Conservation (phyloP, 805 yeast species). For the Sugiyamaella valdiviana region DNA sequence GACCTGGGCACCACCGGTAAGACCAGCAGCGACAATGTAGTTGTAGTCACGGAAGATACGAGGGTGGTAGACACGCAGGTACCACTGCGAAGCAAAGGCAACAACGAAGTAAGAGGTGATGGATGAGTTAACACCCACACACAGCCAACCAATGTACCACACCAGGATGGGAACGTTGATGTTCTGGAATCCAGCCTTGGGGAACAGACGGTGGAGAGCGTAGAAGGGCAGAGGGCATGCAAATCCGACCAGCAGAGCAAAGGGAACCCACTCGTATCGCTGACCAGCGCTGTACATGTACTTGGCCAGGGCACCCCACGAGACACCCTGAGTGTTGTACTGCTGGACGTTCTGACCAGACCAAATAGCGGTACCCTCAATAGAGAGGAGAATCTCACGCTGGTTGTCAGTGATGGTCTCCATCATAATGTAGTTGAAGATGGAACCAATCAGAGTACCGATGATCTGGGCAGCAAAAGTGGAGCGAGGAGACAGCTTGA, state of each 20-base stretch:
- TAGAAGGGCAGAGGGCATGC: slow-evolving; percentile 31
- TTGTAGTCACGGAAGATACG: slow-evolving; percentile 50
- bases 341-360: slow-evolving; percentile 35
- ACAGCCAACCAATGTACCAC: slow-evolving; percentile 33
- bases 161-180: slow-evolving; percentile 27
- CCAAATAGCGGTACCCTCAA: slow-evolving; percentile 33
- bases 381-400: slow-evolving; percentile 25
- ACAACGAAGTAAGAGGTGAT: slow-evolving; percentile 30
- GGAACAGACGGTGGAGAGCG: slow-evolving; percentile 26
- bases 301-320: slow-evolving; percentile 35
- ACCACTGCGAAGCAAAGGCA: slow-evolving; percentile 42
- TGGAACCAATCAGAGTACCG: slow-evolving; percentile 25
- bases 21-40: slow-evolving; percentile 43
- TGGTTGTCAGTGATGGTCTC: slow-evolving; percentile 30
- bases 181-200: slow-evolving; percentile 28
- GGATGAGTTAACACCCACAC: slow-evolving; percentile 31
- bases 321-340: slow-evolving; percentile 34
- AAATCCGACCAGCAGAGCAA: slow-evolving; percentile 28
- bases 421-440: slow-evolving; percentile 28
- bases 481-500: slow-evolving; percentile 54
- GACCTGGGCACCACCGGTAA: slow-evolving; percentile 43
- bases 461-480: slow-evolving; percentile 44
- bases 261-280: slow-evolving; percentile 31
- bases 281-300: slow-evolving; percentile 29
- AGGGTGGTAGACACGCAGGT: slow-evolving; percentile 38